These are phyloP conservation scores for Leccinum ochraceum DNA, from an alignment of 768 basidiomycete genomes.

Conservation along the genomic window DNA sequence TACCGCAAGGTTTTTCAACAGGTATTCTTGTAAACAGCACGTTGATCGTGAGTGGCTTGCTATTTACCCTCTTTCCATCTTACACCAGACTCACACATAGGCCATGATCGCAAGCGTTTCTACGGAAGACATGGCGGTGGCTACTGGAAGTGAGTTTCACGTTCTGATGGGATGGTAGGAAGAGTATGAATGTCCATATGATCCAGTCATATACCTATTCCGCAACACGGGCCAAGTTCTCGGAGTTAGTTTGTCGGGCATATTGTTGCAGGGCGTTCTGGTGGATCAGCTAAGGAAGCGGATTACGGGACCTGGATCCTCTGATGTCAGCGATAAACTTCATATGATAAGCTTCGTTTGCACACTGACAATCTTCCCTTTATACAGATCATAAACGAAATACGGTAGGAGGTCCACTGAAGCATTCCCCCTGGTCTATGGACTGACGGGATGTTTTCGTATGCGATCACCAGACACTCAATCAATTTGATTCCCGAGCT, in stretches of 20 bases:
- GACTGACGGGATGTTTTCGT: conserved; percentile 14
- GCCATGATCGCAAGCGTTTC: conserved; percentile 85
- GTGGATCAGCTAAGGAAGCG: conserved; percentile 64
- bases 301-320: conserved; percentile 76
- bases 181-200: conserved; percentile 4
- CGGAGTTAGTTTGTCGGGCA: conserved; percentile 87
- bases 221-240: conserved; percentile 94
- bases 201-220: conserved; percentile 86
- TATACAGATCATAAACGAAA: conserved; percentile 67
- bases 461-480: conserved; percentile 55
- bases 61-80: conserved; percentile 6
- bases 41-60: conserved; percentile 60
- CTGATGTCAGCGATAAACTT: conserved; percentile 53
- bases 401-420: conserved; percentile 46
- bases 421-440: conserved; percentile 14
- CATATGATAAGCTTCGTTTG: conserved; percentile 22
- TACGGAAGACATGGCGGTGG: conserved; percentile 82
- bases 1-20: conserved; percentile 83
- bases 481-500: conserved; percentile 70
- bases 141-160: conserved; percentile 76
- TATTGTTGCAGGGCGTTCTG: conserved; percentile 80
- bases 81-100: conserved; percentile 37
- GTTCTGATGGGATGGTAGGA: conserved; percentile 1
- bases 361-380: conserved; percentile 21
- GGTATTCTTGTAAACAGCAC: conserved; percentile 84